Percentiles rank a stretch among this genome's conserved stretches.
Conservation (phyloP, 768 basidiomycete species). For the Collybia mongolica region DNA sequence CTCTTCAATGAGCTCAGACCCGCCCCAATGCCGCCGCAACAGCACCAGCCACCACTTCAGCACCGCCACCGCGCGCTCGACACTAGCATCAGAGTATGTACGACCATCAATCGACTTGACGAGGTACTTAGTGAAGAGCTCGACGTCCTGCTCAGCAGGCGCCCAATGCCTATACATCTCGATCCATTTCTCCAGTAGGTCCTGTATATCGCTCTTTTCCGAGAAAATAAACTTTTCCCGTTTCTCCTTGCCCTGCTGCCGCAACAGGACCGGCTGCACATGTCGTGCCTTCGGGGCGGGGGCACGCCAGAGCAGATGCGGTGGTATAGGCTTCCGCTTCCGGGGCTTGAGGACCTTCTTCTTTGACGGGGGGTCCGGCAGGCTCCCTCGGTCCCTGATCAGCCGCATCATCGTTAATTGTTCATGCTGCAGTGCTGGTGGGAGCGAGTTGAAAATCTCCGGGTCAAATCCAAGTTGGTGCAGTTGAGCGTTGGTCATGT, state of each 20-base stretch:
- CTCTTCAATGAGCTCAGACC: constrained; percentile 46
- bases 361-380: constrained; percentile 38
- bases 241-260: constrained; percentile 55
- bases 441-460: constrained; percentile 64
- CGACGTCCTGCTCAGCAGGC: constrained; percentile 76
- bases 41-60: constrained; percentile 84
- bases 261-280: constrained; percentile 47
- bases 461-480: constrained; percentile 69
- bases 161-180: constrained; percentile 52
- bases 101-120: constrained; percentile 62
- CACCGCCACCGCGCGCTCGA: constrained; percentile 68
- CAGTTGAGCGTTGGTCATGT: constrained; percentile 58
- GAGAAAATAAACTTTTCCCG: constrained; percentile 58
- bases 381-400: constrained; percentile 37
- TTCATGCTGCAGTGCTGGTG: constrained; percentile 68
- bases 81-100: constrained; percentile 52
- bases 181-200: constrained; percentile 76
- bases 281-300: constrained; percentile 59
- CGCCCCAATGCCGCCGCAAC: constrained; percentile 61
- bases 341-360: constrained; percentile 57
- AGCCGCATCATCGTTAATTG: constrained; percentile 63
- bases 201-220: constrained; percentile 72
- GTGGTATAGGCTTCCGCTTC: constrained; percentile 37
- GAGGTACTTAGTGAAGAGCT: constrained; percentile 72
- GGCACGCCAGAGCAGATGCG: constrained; percentile 40